These are phyloP conservation scores for Tolypocladium inflatum DNA, from an alignment of 2,329 filamentous ascomycete species.

Conservation along the genomic window DNA sequence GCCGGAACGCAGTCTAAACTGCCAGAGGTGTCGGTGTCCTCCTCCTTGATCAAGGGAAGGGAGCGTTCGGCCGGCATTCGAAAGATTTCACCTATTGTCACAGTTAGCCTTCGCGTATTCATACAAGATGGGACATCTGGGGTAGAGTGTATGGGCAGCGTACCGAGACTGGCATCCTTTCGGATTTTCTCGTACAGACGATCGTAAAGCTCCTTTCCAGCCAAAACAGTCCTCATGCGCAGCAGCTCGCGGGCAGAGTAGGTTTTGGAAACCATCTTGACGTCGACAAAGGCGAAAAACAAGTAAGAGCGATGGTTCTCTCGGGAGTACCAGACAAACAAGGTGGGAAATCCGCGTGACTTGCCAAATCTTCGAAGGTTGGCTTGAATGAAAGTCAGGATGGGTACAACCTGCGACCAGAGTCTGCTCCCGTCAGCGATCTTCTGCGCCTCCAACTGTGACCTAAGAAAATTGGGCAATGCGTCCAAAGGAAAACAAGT, in stretches of 20 bases:
- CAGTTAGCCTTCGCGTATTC: background rate
- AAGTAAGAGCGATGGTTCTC: conserved; percentile 26
- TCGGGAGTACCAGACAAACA: conserved; percentile 28
- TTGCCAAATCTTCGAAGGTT: conserved; percentile 9
- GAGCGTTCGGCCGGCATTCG: conserved; percentile 15
- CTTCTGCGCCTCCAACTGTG: conserved; percentile 15
- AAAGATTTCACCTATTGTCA: conserved; percentile 19
- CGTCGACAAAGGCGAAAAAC: conserved; percentile 28
- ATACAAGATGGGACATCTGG: too few relatives aligned
- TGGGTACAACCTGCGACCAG: conserved; percentile 18
- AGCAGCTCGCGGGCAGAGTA: conserved; percentile 38
- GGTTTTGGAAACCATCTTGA: conserved; percentile 30
- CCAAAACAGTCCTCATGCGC: conserved; percentile 17
- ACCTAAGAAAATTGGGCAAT: conserved; percentile 15
- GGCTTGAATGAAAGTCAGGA: conserved; percentile 24
- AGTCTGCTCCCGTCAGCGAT: conserved; percentile 19
- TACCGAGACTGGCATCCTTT: conserved; percentile 31
- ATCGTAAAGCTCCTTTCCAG: conserved; percentile 15
- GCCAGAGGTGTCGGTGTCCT: conserved; percentile 8
- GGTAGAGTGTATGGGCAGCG: conserved; percentile 3
- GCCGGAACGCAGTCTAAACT: conserved; percentile 1
- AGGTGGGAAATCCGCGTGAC: conserved; percentile 21
- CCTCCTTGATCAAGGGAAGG: conserved; percentile 21
- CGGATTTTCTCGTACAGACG: conserved; percentile 24
- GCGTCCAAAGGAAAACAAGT: conserved; percentile 5